These are phyloP conservation scores for Trypanosoma scelopori DNA, from an alignment of 208 protist genomes.

Conservation along the genomic window DNA sequence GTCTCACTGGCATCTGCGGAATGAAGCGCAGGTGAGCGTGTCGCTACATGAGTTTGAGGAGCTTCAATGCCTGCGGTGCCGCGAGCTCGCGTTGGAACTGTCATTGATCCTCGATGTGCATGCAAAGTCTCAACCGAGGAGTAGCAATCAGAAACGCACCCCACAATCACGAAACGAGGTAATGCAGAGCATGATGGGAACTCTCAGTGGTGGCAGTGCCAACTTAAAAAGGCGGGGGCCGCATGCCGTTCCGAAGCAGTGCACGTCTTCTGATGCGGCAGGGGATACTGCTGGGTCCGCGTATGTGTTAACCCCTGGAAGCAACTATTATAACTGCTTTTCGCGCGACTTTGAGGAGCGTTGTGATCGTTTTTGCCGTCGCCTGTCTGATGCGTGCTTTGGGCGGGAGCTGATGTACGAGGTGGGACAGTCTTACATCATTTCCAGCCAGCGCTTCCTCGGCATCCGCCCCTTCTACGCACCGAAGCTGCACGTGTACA, in stretches of 20 bases:
- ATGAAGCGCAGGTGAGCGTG: conserved; percentile 82
- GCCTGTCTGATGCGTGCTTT: conserved; percentile 74
- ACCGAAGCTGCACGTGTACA: conserved; percentile 65
- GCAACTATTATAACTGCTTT: conserved; percentile 77
- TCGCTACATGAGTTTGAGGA: conserved; percentile 83
- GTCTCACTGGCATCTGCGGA: conserved; percentile 78
- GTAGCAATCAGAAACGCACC: not conserved
- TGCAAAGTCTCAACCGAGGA: conserved; percentile 37
- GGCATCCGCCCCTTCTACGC: conserved; percentile 78
- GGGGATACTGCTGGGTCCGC: conserved; percentile 24
- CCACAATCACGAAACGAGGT: conserved; percentile 17
- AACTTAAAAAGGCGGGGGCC: not conserved
- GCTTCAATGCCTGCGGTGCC: conserved; percentile 76
- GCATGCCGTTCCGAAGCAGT: conserved; percentile 3
- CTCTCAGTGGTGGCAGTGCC: conserved; percentile 27
- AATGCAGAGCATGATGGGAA: conserved; percentile 39
- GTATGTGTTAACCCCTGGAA: conserved; percentile 47
- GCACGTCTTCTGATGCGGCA: not conserved
- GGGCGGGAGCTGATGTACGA: conserved; percentile 74
- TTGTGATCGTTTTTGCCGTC: conserved; percentile 54
- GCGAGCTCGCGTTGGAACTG: conserved; percentile 65
- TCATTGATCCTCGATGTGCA: conserved; percentile 77
- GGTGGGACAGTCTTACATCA: conserved; percentile 75
- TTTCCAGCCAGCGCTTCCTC: conserved; percentile 78
- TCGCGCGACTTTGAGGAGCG: conserved; percentile 76